Evolutionary conservation across 768 basidiomycete genomes (phyloP).

Genomic region (Rhodotorula babjevae): DNA sequence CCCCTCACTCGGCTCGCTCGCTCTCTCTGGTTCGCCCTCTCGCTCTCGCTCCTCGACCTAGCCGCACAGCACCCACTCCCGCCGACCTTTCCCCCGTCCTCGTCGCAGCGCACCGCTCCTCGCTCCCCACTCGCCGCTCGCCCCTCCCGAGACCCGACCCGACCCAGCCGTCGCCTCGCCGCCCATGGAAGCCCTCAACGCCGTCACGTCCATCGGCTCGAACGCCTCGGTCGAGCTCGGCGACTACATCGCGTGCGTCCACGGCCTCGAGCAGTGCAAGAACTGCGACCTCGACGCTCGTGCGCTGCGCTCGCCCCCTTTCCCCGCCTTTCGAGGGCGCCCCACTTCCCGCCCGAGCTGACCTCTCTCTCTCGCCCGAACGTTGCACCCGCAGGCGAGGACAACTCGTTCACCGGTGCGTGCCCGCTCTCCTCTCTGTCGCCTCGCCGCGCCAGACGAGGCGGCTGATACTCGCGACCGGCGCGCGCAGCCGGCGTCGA

Average conservation of each 20-base stretch:
- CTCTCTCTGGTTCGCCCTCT: neutral
- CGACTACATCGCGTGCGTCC: conserved; percentile 20
- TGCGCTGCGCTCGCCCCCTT: neutral
- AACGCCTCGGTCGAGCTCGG: conserved; percentile 18
- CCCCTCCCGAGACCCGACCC: too few species aligned
- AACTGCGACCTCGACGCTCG: conserved; percentile 15
- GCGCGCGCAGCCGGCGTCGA: neutral
- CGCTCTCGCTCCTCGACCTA: too few species aligned
- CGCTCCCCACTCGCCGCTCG: too few species aligned
- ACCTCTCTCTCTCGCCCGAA: neutral
- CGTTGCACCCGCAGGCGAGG: conserved; percentile 25
- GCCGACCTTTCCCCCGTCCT: neutral
- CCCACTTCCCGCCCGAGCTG: neutral
- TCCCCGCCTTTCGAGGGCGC: too few species aligned
- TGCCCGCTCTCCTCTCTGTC: too few species aligned
- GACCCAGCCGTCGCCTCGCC: too few species aligned
- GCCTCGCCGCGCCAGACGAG: neutral
- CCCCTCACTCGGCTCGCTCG: neutral
- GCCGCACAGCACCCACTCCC: too few species aligned
- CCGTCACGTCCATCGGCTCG: conserved; percentile 24
- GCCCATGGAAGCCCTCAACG: conserved; percentile 23
- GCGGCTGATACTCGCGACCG: neutral
- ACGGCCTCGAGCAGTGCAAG: conserved; percentile 21
- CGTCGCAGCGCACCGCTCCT: neutral
- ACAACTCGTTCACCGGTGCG: conserved; percentile 31